Evolutionary conservation across 164 flowering plant species (phyloP), one percentile per base, ranked within the genome.

Genomic region (Magnolia kwangsiensis): DNA sequence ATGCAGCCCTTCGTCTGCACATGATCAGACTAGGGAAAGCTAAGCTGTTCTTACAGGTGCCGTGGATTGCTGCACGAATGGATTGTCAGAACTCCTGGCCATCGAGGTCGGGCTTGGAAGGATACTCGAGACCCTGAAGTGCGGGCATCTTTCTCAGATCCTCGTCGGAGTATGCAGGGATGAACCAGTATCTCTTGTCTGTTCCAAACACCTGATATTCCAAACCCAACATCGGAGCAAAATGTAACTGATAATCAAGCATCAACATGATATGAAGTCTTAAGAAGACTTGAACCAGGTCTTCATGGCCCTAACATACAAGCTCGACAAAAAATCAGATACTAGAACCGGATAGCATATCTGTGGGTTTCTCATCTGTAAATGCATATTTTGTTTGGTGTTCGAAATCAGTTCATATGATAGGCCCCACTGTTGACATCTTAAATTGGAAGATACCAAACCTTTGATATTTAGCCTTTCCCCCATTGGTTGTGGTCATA

Each of bases 101-200:
- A 73, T 90, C 96, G 72, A 90, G 80, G 5, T 89, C 98, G 7
- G 98, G 96, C 76, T 89, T 93, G 68, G 96, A 92, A 67, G 98
- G 99, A 75, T 92, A 96, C 61, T 96, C 96, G 67, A 96, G 90
- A 51, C 99, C 99, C 80, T 96, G 98, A 72, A 96, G 94, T 45
- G 90, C 92, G 10, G 99, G 98, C 80, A 94, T 92, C 69, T 89
- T 81, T 50, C 97, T 82, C 14, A 91, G 51, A 77, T 96, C 97
- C 64, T 96, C 98, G 76, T 92, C 95, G 1, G 96, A 84, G 77
- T 92, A 92, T 2, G 87, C 86, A 11, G 96, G 96, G 74, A 92
- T 79, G 77, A 92, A 88, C 96, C 94, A 92, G 80, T 88, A 92
- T 70, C 71, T 78, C 77, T 75, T 85, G 76, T 92, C 91, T 14